phyloP scores from a whole-genome alignment of 306 rosid species.

The Citrullus colocynthis region DNA sequence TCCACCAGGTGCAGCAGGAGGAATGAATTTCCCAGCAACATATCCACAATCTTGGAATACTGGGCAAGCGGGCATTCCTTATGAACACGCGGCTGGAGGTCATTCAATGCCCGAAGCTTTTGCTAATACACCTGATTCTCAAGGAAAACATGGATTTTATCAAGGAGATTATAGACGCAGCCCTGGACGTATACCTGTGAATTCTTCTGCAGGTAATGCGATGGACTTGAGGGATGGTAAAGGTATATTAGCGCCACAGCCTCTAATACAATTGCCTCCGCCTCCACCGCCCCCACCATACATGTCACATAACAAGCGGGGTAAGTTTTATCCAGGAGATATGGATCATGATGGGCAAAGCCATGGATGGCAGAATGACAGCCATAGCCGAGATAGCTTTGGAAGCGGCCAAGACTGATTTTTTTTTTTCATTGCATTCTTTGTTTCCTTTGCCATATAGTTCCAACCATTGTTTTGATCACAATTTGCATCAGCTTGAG shows the following conservation, averaged over 20 bases:
- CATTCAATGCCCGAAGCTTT: constrained; percentile 26
- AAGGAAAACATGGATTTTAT: constrained; percentile 27
- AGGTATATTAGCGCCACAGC: constrained; percentile 57
- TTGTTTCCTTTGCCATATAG: neutral
- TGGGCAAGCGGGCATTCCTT: constrained; percentile 44
- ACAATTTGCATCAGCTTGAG: neutral
- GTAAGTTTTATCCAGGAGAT: constrained; percentile 44
- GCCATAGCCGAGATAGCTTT: constrained; percentile 40
- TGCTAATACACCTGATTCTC: constrained; percentile 24
- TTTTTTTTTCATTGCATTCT: neutral
- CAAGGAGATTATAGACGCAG: constrained; percentile 31
- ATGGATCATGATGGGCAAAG: constrained; percentile 54
- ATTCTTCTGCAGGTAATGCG: constrained; percentile 26
- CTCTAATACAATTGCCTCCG: constrained; percentile 29
- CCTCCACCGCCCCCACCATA: constrained; percentile 58
- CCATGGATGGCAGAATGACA: constrained; percentile 57
- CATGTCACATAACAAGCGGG: constrained; percentile 36
- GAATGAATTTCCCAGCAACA: constrained; percentile 37
- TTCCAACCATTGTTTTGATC: neutral
- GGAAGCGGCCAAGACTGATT: constrained; percentile 39
- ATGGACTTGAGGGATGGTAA: constrained; percentile 70
- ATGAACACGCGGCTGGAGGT: constrained; percentile 29
- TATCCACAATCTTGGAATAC: constrained; percentile 72
- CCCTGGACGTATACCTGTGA: constrained; percentile 17
- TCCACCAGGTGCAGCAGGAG: constrained; percentile 46